These are phyloP conservation scores for Beauveria pseudobassiana DNA, from an alignment of 2,329 filamentous ascomycete genomes.

Conservation along the genomic window DNA sequence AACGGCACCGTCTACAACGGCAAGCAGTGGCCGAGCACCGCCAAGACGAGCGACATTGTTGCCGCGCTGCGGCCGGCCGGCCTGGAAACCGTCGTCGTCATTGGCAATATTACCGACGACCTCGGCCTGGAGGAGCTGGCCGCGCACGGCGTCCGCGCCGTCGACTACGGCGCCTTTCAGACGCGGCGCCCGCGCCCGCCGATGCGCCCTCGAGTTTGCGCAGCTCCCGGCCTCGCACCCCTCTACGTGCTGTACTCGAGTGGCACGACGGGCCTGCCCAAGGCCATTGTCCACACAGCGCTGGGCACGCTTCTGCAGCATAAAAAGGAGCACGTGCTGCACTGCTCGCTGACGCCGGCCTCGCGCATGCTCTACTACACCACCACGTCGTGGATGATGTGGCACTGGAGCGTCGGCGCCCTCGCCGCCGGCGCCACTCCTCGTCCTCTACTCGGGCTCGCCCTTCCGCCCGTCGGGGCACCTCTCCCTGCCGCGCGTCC, in stretches of 20 bases:
- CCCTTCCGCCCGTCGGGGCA: constrained; percentile 77
- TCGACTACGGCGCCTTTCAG: constrained; percentile 41
- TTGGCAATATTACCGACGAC: constrained; percentile 53
- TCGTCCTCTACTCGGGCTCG: constrained; percentile 87
- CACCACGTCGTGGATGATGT: constrained; percentile 99
- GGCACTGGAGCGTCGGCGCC: constrained; percentile 90
- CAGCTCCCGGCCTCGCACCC: constrained; percentile 75
- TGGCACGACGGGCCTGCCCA: constrained; percentile 80
- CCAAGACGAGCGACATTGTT: constrained; percentile 74
- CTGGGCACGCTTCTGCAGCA: constrained; percentile 89
- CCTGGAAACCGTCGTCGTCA: constrained; percentile 64
- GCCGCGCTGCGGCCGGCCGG: constrained; percentile 50
- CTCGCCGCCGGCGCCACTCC: constrained; percentile 73
- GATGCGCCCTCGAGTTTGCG: constrained; percentile 53
- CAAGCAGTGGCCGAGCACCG: constrained; percentile 71
- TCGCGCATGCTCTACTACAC: constrained; percentile 89
- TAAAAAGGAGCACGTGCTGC: constrained; percentile 90
- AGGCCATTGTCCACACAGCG: constrained; percentile 89
- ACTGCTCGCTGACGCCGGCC: constrained; percentile 67
- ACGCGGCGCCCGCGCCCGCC: constrained; percentile 32
- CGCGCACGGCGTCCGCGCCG: constrained; percentile 30
- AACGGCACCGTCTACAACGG: constrained; percentile 88
- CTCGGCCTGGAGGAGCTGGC: constrained; percentile 35
- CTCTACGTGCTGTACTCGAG: constrained; percentile 92
- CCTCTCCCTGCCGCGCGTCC: constrained; percentile 73